Evolutionary conservation across 2,329 filamentous ascomycete species (phyloP), one percentile per base, ranked within the genome.

Genomic region (Fusarium duplospermum): DNA sequence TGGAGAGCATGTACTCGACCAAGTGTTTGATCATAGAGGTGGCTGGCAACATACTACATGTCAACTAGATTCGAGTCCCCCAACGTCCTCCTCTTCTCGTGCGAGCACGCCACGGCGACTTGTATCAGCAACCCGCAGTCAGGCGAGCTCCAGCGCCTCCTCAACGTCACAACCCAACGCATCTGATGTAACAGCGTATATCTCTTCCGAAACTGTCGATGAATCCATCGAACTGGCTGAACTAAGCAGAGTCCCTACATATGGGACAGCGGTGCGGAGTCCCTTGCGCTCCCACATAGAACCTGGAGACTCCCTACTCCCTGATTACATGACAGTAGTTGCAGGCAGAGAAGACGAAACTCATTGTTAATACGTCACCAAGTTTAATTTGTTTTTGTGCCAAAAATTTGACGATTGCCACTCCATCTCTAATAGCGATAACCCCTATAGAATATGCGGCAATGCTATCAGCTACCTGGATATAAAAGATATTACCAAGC

Each of bases 1-100:
- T 78, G 95, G 94, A 64, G 90, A 95, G 75, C 96, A 98, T 82
- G 89, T 93, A 52, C 89, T 98, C n/a, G 96, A 98, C 80, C 92
- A 94, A 79, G 87, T 98, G 1, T 98, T 97, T 82, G 93, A 94
- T 74, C 94, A 95, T 69, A 88, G 97, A 59, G 93, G 97, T 77
- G 93, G 93, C 18, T 93, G 94, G 80, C 92, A 94, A 82, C 94
- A 92, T 0, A 93, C 93, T 1, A 90, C 87, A 2, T 84, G 89
- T 36, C 88, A 86, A 84, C 90, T 93, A 64, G 90, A 91, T 27
- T 88, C 93, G 64, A 93, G 89, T 79, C 97, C 93, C 24, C 94
- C 95, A 1, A 91, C 93, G 74, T 90, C 90, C 76, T 87, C 86
- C 8, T 83, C 81, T 27, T 79, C 82, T 7, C 80, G 81, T 9